Evolutionary conservation across 345 rosid genomes (phyloP).

Genomic region (Brassica incana): DNA sequence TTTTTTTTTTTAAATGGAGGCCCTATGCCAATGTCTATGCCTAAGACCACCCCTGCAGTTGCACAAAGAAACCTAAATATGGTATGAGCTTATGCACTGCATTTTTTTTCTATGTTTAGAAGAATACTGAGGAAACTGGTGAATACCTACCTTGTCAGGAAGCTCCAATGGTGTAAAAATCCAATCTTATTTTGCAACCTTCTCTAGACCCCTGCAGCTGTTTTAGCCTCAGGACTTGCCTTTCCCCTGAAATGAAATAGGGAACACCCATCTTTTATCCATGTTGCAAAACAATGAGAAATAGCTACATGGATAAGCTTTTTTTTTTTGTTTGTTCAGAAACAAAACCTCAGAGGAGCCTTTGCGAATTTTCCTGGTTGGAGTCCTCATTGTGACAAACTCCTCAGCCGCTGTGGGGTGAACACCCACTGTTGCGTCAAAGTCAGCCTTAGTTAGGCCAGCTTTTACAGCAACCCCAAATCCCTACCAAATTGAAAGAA

Average conservation of each 20-base stretch:
- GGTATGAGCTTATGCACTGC: constrained; percentile 1
- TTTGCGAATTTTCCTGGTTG: constrained; percentile 69
- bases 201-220: constrained; percentile 48
- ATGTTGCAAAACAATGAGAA: background rate
- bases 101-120: constrained; percentile 4
- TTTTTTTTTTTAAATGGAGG: too few species aligned
- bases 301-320: background rate
- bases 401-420: constrained; percentile 95
- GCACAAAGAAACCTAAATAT: background rate
- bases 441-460: constrained; percentile 69
- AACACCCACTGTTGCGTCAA: constrained; percentile 85
- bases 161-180: constrained; percentile 18
- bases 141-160: constrained; percentile 39
- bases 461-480: constrained; percentile 93
- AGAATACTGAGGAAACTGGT: background rate
- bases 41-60: too few species aligned
- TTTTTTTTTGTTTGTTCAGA: too few species aligned
- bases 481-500: constrained; percentile 51
- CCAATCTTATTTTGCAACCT: constrained; percentile 6
- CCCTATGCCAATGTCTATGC: too few species aligned
- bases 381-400: constrained; percentile 88
- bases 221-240: constrained; percentile 52
- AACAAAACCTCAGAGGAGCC: constrained; percentile 66
- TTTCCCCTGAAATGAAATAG: constrained; percentile 48
- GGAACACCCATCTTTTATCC: background rate